Evolutionary conservation across 257 asterid genomes (phyloP), one percentile per base, ranked within the genome.

Genomic region (Buddleja alternifolia): DNA sequence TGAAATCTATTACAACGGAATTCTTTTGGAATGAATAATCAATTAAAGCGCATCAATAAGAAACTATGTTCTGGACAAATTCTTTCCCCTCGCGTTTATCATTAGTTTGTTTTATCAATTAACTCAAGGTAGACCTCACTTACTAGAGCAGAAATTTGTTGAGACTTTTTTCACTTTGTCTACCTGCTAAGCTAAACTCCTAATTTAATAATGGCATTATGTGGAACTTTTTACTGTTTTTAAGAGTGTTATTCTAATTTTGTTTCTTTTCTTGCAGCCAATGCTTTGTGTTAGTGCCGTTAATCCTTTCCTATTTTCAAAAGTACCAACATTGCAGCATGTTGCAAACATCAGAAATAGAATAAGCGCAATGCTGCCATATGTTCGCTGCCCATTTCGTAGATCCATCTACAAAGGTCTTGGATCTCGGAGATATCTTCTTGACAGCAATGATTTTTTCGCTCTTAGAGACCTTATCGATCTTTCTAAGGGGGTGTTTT

Each of bases 271-370:
- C 67, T 75, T 84, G 86, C 94, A 93, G 99, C 99, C 99, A 74
- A 93, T 93, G 99, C 94, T 93, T 34, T 93, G 97, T 78, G 99
- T 88, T 73, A 81, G 99, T 85, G 99, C 97, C 36, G 92, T 93
- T 56, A 93, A 91, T 56, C 99, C 99, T 14, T 81, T 75, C 66
- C 86, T 93, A 57, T 90, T 87, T 73, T 76, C 94, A 12, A 93
- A 83, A 76, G 97, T 93, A 55, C 94, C 96, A 51, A 83, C 97
- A 37, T 73, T 93, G 55, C 97, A 93, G 79, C 95, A 90, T 73
- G 96, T 93, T 58, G 96, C 95, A 32, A 83, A 84, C 84, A 75
- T 89, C 58, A 78, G 99, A 78, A 88, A 76, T 73, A 87, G 78
- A 81, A 89, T 90, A 70, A 81, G 89, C 75, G 75, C 75, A 21